Base-by-base conservation (phyloP, 257 asterid species). In the Penstemon newberryi region DNA sequence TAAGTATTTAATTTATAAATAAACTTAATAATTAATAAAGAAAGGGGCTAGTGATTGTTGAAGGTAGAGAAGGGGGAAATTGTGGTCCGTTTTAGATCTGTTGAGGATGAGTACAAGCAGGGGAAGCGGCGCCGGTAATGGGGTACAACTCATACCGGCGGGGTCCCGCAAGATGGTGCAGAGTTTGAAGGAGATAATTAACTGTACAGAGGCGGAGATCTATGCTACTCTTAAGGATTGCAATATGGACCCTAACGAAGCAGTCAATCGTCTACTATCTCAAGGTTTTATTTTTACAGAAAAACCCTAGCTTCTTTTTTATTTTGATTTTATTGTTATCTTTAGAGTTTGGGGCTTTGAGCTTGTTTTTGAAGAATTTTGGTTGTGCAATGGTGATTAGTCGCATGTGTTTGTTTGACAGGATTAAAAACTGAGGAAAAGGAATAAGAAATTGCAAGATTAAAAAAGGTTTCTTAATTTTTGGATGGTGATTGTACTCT, bases 171-270 rank as follows among this genome's bases (percentile, higher is more conserved):
- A 87, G 86, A 78, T 93, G 65, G 98, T 93, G 43, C 87, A 78
- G 81, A 93, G 96, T 81, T 81, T 93, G 84, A 93, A 88, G 81
- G 99, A 90, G 87, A 90, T 93, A 66, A 96, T 93, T 45, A 83
- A 77, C 79, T 85, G 85, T 67, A 70, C 99, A 5, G 99, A 90
- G 19, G 82, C 81, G 65, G 99, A 93, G 96, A 93, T 93, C 92
- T 93, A 93, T 79, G 96, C 94, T n/a, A 61, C 87, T 59, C 96
- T 93, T 51, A 88, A 87, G 82, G 99, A 93, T 36, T 93, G 99
- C 76, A 85, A 93, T 82, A 93, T 93, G 99, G 97, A 93, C 92
- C 99, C 99, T 46, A 88, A 93, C 78, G 97, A 90, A 73, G 89
- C 99, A 57, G 89, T 90, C 56, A 87, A 79, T 81, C 90, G 95